Evolutionary conservation across 2,329 filamentous ascomycete genomes (phyloP).

Genomic region (Penicillium sp.): DNA sequence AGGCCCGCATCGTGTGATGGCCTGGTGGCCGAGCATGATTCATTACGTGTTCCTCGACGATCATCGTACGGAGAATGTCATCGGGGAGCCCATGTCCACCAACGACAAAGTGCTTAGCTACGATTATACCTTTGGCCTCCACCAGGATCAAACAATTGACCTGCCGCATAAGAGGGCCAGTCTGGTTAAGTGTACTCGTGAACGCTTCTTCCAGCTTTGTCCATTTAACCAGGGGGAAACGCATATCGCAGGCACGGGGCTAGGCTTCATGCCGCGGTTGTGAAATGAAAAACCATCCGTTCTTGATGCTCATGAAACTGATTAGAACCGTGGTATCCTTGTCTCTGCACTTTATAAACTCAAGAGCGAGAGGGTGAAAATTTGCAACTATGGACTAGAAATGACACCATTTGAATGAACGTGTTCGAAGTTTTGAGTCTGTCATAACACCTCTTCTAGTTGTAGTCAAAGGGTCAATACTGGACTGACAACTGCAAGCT

Average conservation of each 20-base stretch:
- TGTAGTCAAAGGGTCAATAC: too few relatives aligned
- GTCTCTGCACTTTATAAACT: too few relatives aligned
- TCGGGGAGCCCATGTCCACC: constrained; percentile 66
- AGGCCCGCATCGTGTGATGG: constrained; percentile 55
- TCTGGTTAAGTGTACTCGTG: constrained; percentile 13
- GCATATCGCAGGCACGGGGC: constrained; percentile 17
- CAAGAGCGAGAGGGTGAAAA: too few relatives aligned
- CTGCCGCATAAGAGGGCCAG: constrained; percentile 65
- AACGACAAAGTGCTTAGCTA: constrained; percentile 69
- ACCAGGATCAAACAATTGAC: constrained; percentile 68
- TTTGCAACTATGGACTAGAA: too few relatives aligned
- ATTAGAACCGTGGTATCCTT: too few relatives aligned
- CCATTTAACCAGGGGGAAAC: constrained; percentile 31
- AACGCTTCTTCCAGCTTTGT: constrained; percentile 36
- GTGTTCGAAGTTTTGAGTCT: too few relatives aligned
- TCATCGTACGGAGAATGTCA: constrained; percentile 52
- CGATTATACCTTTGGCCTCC: constrained; percentile 69
- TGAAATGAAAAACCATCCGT: neutral
- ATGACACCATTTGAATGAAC: too few relatives aligned
- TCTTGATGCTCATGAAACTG: neutral
- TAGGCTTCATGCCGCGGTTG: constrained; percentile 13
- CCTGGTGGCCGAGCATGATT: constrained; percentile 57
- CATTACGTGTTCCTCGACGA: constrained; percentile 60
- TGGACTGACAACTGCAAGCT: too few relatives aligned
- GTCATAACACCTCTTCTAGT: too few relatives aligned